Evolutionary conservation across 1,284 basidiomycete species (phyloP).

Genomic region (Puccinia brachypodii): DNA sequence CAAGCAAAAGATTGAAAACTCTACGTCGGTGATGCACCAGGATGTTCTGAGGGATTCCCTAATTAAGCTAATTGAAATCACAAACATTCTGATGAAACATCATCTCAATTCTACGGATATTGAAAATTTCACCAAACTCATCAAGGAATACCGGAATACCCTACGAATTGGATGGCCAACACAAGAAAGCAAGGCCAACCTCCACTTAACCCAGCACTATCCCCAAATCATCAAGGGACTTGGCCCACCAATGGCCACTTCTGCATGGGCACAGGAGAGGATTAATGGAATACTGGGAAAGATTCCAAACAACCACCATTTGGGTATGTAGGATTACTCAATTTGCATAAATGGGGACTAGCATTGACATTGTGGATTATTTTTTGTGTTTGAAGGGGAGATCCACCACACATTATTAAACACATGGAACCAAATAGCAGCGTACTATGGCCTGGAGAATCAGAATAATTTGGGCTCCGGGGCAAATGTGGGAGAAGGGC

Average conservation of each 20-base stretch:
- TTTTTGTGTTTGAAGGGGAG: too few relatives aligned
- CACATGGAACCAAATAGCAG: too few relatives aligned
- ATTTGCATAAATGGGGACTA: too few relatives aligned
- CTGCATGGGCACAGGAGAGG: constrained; percentile 7
- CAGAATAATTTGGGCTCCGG: too few relatives aligned
- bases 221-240: constrained; percentile 5
- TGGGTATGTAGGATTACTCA: neutral
- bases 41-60: neutral
- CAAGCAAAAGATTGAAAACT: neutral
- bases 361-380: too few relatives aligned
- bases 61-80: neutral
- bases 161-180: neutral
- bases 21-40: neutral
- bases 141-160: neutral
- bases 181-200: neutral
- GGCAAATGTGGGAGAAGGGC: too few relatives aligned
- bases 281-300: constrained; percentile 3
- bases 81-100: neutral
- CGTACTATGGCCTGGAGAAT: too few relatives aligned
- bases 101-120: neutral
- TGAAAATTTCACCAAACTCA: neutral
- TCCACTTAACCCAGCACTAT: constrained; percentile 12
- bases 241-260: neutral
- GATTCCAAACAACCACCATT: neutral
- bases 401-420: too few relatives aligned